phyloP scores from a whole-genome alignment of 1,139 yeast genomes.

The Saccharomyces uvarum region DNA sequence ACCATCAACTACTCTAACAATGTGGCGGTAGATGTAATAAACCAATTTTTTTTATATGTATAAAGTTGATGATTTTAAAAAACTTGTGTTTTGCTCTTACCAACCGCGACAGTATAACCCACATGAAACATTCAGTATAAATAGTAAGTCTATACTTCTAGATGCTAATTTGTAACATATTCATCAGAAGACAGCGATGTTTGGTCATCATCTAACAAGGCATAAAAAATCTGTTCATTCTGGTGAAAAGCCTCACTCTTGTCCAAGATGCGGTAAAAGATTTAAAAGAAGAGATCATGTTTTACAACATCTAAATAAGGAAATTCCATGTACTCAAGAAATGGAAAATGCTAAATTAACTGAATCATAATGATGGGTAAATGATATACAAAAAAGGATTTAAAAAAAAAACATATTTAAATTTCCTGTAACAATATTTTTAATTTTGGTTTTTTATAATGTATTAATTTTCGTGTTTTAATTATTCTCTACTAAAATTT shows the following conservation, averaged over 20 bases:
- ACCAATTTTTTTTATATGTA: too few species aligned
- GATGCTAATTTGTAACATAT: too few species aligned
- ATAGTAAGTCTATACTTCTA: too few species aligned
- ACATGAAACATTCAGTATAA: too few species aligned
- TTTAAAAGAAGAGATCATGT: constrained; percentile 32
- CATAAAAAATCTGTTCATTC: constrained; percentile 31
- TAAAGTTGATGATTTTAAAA: too few species aligned
- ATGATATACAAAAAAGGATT: constrained; percentile 7
- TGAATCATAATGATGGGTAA: constrained; percentile 8
- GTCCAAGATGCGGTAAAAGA: constrained; percentile 29
- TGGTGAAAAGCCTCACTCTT: constrained; percentile 28
- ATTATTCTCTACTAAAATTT: neutral
- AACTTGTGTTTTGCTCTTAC: too few species aligned
- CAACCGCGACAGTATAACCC: too few species aligned
- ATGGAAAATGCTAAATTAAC: constrained; percentile 10
- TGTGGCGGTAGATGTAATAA: too few species aligned
- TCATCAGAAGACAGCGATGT: too few species aligned
- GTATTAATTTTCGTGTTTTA: neutral
- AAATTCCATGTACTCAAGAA: constrained; percentile 25
- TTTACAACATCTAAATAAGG: constrained; percentile 29
- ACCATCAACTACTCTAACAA: too few species aligned
- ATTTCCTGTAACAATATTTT: neutral
- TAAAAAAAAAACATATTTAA: neutral
- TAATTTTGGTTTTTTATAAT: neutral
- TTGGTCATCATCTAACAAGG: constrained; percentile 29